Base-by-base conservation (phyloP, 306 rosid species). In the Senna siamea region DNA sequence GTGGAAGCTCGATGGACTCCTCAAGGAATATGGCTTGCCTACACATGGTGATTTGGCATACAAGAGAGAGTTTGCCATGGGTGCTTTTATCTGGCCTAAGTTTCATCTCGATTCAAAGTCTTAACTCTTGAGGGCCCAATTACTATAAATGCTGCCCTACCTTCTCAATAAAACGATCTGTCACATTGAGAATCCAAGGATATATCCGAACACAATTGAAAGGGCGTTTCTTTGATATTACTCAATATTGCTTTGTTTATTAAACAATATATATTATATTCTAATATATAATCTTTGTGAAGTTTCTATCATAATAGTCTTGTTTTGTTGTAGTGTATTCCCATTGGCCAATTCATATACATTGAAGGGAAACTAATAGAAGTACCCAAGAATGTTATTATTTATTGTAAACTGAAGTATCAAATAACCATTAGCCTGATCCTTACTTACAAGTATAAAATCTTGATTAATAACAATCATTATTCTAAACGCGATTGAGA, bases 51-150 rank as follows among this genome's bases (percentile, higher is more conserved):
- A 90, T 80, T 83, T 93, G 87, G 81, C 87, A 17, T 84, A 76
- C 86, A 89, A 90, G 83, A 78, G 93, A 64, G 70, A 83, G 34
- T 90, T 79, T 69, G 98, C 98, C 7, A 88, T 86, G 75, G 96
- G 95, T 18, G 88, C 98, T 67, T 87, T 93, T 70, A 93, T 90
- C 58, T 90, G 98, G 97, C 84, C 89, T 11, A 79, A 72, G 26
- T 53, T 56, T 56, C 66, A 73, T 4, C 77, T 28, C 11, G 3
- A 32, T 40, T 47, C 66, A 0, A 58, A 70, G n/a, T n/a, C n/a
- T n/a, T n/a, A 58, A 76, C 2, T 14, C 68, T 32, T 71, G 5
- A 18, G 10, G n/a, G n/a, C n/a, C n/a, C n/a, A n/a, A n/a, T n/a
- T n/a, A n/a, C n/a, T n/a, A n/a, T n/a, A n/a, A n/a, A n/a, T n/a